phyloP scores from a whole-genome alignment of 768 basidiomycete genomes.

The Pleurotus tuber-regium region DNA sequence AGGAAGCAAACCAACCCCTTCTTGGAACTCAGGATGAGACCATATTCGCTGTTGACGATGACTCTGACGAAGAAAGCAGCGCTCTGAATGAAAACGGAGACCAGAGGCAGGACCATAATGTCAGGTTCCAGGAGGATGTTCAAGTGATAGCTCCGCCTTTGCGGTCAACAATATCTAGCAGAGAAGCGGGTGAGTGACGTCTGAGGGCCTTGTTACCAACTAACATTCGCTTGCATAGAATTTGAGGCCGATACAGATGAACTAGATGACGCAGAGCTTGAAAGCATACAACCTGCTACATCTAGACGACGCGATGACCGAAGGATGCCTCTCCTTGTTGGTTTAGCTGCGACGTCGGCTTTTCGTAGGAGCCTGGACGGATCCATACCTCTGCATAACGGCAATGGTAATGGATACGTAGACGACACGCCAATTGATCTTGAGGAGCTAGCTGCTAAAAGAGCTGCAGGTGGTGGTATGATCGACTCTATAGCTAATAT shows the following conservation, averaged over 20 bases:
- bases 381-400: conserved; percentile 43
- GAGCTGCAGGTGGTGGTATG: conserved; percentile 68
- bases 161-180: conserved; percentile 70
- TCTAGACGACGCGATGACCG: conserved; percentile 45
- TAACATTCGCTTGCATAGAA: conserved; percentile 42
- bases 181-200: conserved; percentile 72
- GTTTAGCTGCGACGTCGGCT: conserved; percentile 66
- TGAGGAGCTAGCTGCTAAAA: conserved; percentile 69
- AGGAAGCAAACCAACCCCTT: conserved; percentile 57
- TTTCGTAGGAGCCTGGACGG: conserved; percentile 56
- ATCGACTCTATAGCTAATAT: conserved; percentile 86
- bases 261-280: conserved; percentile 51
- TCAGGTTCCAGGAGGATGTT: conserved; percentile 68
- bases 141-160: conserved; percentile 67
- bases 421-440: conserved; percentile 49
- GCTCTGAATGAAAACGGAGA: conserved; percentile 29
- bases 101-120: conserved; percentile 40
- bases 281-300: conserved; percentile 24
- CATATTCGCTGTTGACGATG: conserved; percentile 57
- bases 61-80: conserved; percentile 40
- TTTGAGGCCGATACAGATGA: conserved; percentile 86
- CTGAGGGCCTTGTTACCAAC: conserved; percentile 4
- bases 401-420: conserved; percentile 27
- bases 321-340: conserved; percentile 74
- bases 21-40: conserved; percentile 44